Conservation (phyloP, 2,329 filamentous ascomycete genomes). For the Sclerotinia minor region DNA sequence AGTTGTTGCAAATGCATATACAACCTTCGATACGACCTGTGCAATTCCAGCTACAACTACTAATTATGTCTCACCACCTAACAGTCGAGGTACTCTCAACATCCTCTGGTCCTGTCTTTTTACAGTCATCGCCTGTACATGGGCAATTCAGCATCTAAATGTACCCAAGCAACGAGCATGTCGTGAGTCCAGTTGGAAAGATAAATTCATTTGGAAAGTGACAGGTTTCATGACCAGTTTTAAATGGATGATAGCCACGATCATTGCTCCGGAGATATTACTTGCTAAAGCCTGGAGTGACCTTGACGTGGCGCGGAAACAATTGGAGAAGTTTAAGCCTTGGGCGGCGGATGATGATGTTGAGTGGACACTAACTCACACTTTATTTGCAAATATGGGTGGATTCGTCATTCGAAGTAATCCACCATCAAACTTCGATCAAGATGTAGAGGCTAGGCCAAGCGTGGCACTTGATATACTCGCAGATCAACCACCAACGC, state of each 20-base stretch:
- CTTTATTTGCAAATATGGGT: constrained; percentile 31
- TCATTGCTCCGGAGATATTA: constrained; percentile 27
- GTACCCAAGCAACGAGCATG: constrained; percentile 28
- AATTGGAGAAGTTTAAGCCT: constrained; percentile 13
- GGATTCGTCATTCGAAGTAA: constrained; percentile 26
- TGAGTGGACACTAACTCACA: constrained; percentile 30
- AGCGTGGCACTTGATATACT: constrained; percentile 9
- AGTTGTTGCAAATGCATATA: constrained; percentile 2
- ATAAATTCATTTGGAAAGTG: constrained; percentile 14
- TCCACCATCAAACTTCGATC: neutral
- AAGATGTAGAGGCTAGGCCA: constrained; percentile 11
- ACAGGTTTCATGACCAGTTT: constrained; percentile 9
- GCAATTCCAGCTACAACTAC: constrained; percentile 14
- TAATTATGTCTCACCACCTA: constrained; percentile 25
- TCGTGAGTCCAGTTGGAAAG: neutral
- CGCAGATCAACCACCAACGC: neutral
- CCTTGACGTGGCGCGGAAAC: constrained; percentile 15
- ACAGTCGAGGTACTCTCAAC: constrained; percentile 31
- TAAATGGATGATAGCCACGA: constrained; percentile 28
- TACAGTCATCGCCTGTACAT: constrained; percentile 29
- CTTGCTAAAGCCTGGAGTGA: constrained; percentile 24
- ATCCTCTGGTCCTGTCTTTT: constrained; percentile 34
- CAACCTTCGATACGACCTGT: constrained; percentile 12
- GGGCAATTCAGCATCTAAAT: constrained; percentile 34
- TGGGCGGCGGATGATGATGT: constrained; percentile 23